Base-by-base conservation (phyloP, 768 basidiomycete genomes). In the Pholiota microspora region DNA sequence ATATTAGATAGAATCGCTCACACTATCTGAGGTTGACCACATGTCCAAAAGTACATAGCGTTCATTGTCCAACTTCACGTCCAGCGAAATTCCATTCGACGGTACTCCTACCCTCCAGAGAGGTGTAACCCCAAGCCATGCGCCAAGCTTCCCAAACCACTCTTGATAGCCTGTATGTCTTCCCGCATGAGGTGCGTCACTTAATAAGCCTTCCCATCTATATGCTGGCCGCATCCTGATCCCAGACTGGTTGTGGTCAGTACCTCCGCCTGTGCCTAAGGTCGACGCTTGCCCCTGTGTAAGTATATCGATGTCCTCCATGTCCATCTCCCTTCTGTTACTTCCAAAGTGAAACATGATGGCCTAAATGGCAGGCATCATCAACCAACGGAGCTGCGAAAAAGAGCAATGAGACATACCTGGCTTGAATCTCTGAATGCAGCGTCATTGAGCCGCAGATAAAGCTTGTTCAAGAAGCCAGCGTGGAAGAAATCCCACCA, bases 381-480 rank as follows among this genome's bases (percentile, higher is more conserved):
- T n/a, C n/a, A n/a, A n/a, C n/a, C n/a, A n/a, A n/a, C n/a, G n/a
- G n/a, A n/a, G n/a, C n/a, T n/a, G n/a, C n/a, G n/a, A n/a, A n/a
- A n/a, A n/a, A n/a, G n/a, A n/a, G n/a, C n/a, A n/a, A n/a, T n/a
- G 29, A 18, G 4, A 49, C 2, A 13, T 13, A 28, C 85, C 67
- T 73, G 67, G 32, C 71, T 72, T 4, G 82, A 81, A 51, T 78
- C 77, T 51, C 65, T 71, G 63, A 84, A 89, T 4, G 80, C 81
- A 7, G 81, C 78, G 53, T 89, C 85, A 62, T 89, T 87, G 64
- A 92, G 69, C 10, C 86, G 78, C 12, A 85, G 68, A 63, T 90
- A 91, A 16, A 91, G 63, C 63, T 85, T 86, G 70, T 90, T 90
- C 60, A 91, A 64, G 54, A 89, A 78, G 9, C 86, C 86, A 6